Evolutionary conservation across 2,329 filamentous ascomycete species (phyloP).

Genomic region (Trichoderma sp.): DNA sequence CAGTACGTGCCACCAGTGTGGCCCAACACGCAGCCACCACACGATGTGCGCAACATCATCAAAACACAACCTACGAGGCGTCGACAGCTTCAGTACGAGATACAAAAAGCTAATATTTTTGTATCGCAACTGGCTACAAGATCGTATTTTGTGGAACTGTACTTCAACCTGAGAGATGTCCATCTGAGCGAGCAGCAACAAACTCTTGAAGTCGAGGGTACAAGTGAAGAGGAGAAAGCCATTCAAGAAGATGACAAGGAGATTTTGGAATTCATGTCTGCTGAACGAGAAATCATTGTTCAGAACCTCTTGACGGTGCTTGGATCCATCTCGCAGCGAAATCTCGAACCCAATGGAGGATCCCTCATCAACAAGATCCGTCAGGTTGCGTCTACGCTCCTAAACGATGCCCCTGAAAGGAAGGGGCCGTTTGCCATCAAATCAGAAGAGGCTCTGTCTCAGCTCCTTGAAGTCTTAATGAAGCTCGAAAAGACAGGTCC

Average conservation of each 20-base stretch:
- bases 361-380: slow-evolving; percentile 80
- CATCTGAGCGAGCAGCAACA: slow-evolving; percentile 53
- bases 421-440: slow-evolving; percentile 54
- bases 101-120: slow-evolving; percentile 90
- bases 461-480: slow-evolving; percentile 73
- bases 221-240: slow-evolving; percentile 39
- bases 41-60: slow-evolving; percentile 54
- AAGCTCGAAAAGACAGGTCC: slow-evolving; percentile 68
- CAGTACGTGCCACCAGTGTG: slow-evolving; percentile 56
- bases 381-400: slow-evolving; percentile 77
- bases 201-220: slow-evolving; percentile 31
- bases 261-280: slow-evolving; percentile 65
- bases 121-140: slow-evolving; percentile 78
- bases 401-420: slow-evolving; percentile 58
- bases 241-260: slow-evolving; percentile 46
- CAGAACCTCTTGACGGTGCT: slow-evolving; percentile 76
- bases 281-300: slow-evolving; percentile 79
- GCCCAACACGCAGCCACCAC: slow-evolving; percentile 46
- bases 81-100: slow-evolving; percentile 73
- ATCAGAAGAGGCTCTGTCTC: slow-evolving; percentile 70
- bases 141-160: slow-evolving; percentile 84
- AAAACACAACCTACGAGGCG: slow-evolving; percentile 52
- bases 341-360: slow-evolving; percentile 73
- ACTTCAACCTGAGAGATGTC: slow-evolving; percentile 73
- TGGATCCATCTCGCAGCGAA: slow-evolving; percentile 76